Evolutionary conservation across 139 green algal genomes (phyloP).

Genomic region (Desmodesmus armatus): DNA sequence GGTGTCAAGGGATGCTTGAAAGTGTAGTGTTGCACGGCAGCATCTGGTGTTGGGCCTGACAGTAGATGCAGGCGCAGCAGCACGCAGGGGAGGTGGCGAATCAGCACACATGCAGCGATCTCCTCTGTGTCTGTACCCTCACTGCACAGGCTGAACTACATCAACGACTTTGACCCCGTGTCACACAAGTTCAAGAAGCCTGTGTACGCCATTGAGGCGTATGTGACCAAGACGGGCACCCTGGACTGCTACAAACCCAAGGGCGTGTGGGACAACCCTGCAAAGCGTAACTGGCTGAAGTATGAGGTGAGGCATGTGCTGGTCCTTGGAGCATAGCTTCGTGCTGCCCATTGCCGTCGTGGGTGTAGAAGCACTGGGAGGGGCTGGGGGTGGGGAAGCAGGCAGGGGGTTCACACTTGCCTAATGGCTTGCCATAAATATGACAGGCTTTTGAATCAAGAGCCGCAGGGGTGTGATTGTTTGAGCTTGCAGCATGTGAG

Average conservation of each 20-base stretch:
- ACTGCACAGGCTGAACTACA: constrained; percentile 57
- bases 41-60: background rate
- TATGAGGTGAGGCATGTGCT: constrained; percentile 48
- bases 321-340: background rate
- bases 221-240: constrained; percentile 54
- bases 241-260: constrained; percentile 63
- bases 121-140: too few relatives aligned
- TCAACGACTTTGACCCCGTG: constrained; percentile 47
- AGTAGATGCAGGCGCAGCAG: background rate
- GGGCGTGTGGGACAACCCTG: constrained; percentile 58
- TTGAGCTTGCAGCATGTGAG: background rate
- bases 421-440: background rate
- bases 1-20: background rate
- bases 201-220: constrained; percentile 27
- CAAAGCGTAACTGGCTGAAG: constrained; percentile 67
- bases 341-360: background rate
- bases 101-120: too few relatives aligned
- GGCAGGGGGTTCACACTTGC: background rate
- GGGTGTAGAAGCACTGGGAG: background rate
- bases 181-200: constrained; percentile 25
- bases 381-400: background rate
- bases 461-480: background rate
- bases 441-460: background rate
- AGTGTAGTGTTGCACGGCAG: background rate
- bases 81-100: background rate